Percentiles rank a stretch among this genome's conserved stretches.
These are phyloP conservation scores for Candida namnaoensis DNA, from an alignment of 805 yeast genomes.

Conservation along the genomic window DNA sequence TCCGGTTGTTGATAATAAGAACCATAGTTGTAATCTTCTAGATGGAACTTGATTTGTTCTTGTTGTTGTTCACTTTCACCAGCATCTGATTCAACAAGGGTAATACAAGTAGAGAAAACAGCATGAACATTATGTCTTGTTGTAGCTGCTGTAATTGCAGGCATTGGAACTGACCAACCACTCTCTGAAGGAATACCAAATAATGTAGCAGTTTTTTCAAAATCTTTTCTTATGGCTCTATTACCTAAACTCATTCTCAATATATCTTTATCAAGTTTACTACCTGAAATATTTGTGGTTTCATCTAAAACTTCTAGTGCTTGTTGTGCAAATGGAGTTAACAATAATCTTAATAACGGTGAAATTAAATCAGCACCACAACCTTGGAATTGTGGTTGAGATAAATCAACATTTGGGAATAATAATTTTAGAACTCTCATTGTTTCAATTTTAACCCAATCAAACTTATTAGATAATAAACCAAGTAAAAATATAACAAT, in stretches of 20 bases:
- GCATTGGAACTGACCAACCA: conserved; percentile 98
- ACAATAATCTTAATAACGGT: conserved; percentile 69
- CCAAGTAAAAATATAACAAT: conserved; percentile 72
- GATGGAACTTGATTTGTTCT: conserved; percentile 38
- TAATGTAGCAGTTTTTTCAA: conserved; percentile 77
- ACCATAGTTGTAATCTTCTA: conserved; percentile 47
- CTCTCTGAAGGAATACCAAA: conserved; percentile 93
- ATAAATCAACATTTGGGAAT: conserved; percentile 71
- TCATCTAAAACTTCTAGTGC: conserved; percentile 89
- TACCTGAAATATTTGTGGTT: conserved; percentile 78
- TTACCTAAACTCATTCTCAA: conserved; percentile 88
- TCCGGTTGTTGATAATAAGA: conserved; percentile 14
- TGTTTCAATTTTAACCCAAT: conserved; percentile 77
- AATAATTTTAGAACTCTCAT: conserved; percentile 67
- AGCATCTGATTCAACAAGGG: conserved; percentile 20
- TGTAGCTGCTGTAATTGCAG: conserved; percentile 79
- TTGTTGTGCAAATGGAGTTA: conserved; percentile 81
- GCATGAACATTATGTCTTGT: conserved; percentile 93
- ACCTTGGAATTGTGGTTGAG: conserved; percentile 71
- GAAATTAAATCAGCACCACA: conserved; percentile 94
- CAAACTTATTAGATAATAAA: conserved; percentile 61
- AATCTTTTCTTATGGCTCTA: conserved; percentile 65
- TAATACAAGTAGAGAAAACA: conserved; percentile 78
- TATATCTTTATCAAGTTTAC: conserved; percentile 85
- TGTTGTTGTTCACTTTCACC: conserved; percentile 19